Percentiles rank a stretch among this genome's conserved stretches.
These are phyloP conservation scores for Heracleum sosnowskyi DNA, from an alignment of 129 eudicot species.

Conservation along the genomic window DNA sequence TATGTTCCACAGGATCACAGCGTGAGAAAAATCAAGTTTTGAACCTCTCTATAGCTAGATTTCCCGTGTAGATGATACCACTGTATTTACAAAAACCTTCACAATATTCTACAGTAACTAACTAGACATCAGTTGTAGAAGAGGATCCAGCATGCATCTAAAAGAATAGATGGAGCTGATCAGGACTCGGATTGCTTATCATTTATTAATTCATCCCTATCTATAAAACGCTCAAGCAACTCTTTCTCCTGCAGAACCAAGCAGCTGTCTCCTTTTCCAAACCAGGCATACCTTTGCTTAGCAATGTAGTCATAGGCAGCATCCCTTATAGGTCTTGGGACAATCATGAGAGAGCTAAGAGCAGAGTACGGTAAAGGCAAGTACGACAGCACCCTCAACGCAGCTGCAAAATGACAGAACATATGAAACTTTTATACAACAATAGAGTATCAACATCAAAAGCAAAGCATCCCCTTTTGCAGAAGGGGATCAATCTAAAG, in stretches of 20 bases:
- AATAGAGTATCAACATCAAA: neutral
- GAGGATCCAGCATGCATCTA: neutral
- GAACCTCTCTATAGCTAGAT: neutral
- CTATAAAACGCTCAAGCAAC: constrained; percentile 80
- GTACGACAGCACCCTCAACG: constrained; percentile 70
- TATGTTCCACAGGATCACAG: neutral
- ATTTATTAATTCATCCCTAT: constrained; percentile 62
- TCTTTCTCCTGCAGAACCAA: constrained; percentile 76
- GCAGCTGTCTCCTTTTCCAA: constrained; percentile 80
- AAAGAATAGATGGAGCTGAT: constrained; percentile 7
- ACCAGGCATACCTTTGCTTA: constrained; percentile 66
- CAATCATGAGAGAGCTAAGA: constrained; percentile 45
- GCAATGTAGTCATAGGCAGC: constrained; percentile 79
- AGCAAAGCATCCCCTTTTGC: neutral
- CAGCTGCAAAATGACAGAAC: constrained; percentile 49
- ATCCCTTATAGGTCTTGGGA: constrained; percentile 85
- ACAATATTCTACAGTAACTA: neutral
- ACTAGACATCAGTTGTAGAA: constrained; percentile 6
- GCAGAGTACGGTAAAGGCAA: constrained; percentile 80
- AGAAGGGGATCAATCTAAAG: neutral
- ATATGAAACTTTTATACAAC: neutral
- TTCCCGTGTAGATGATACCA: neutral
- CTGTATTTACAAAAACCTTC: constrained; percentile 20
- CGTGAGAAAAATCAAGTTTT: neutral
- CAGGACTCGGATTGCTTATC: constrained; percentile 28